Evolutionary conservation across 345 rosid genomes (phyloP), one percentile per base, ranked within the genome.

Genomic region (Sonneratia caseolaris): DNA sequence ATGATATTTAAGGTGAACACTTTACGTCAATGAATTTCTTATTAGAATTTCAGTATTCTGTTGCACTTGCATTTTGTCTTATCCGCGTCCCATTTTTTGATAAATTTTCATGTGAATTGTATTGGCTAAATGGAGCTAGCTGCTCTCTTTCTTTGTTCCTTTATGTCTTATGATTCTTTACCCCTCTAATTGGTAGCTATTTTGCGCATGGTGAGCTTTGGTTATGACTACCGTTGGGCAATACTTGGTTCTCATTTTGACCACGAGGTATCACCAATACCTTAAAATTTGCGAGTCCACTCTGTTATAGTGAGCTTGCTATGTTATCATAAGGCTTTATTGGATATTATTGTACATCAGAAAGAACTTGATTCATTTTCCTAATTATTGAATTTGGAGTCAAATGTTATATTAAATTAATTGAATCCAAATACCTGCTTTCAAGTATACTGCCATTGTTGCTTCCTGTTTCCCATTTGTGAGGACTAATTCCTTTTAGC

Each of bases 201-300:
- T 77, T 76, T 94, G 79, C 93, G 98, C 32, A 90, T 91, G 97
- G 84, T 94, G 76, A 94, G 98, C 82, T 94, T 88, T 76, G 98
- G 97, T 78, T 88, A 82, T 61, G 98, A 91, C 81, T 91, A 86
- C 81, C 88, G 79, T 78, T 90, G 92, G 97, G 83, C 89, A 21
- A 77, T 72, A 76, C 82, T 72, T 78, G 83, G 81, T 79, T 83
- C 89, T 76, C 84, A 48, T 75, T 90, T 90, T 66, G 92, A 88
- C 84, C 82, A 79, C 42, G 81, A 91, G 93, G 97, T 94, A 83
- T 40, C 24, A 5, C 32, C 70, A 27, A 19, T 10, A 35, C 5
- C 56, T 74, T 19, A 11, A 5, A 37, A 64, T 21, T 65, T 75
- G 16, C 57, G 56, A 40, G 36, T 15, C 15, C 49, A 24, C 62